Conservation (phyloP, 768 basidiomycete genomes). For the Kwoniella sp. region DNA sequence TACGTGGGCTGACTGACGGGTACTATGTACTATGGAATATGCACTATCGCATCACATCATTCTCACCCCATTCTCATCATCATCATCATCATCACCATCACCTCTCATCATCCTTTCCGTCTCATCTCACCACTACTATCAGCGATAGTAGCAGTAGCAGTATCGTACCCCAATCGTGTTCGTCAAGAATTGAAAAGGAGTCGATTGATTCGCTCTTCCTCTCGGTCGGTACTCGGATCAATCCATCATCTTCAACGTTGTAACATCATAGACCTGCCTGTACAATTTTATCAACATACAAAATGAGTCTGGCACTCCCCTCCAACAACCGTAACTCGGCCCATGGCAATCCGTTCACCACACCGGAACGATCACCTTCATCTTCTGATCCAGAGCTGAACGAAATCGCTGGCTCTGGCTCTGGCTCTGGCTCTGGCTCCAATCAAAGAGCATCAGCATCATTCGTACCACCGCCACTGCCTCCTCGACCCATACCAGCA, state of each 20-base stretch:
- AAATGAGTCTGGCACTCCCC: constrained; percentile 21
- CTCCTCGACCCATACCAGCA: constrained; percentile 15
- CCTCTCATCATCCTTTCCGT: neutral
- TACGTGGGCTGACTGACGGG: too few species aligned
- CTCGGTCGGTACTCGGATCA: neutral
- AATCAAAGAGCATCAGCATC: neutral
- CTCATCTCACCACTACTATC: neutral
- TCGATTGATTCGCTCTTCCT: constrained; percentile 1
- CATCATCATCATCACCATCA: neutral
- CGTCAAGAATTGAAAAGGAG: neutral
- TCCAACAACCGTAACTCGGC: constrained; percentile 4
- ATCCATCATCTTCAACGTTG: neutral
- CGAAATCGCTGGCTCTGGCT: neutral
- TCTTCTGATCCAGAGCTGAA: constrained; percentile 7
- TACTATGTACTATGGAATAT: too few species aligned
- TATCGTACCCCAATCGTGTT: too few species aligned
- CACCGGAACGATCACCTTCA: constrained; percentile 9
- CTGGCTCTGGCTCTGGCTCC: neutral
- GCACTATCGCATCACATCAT: neutral
- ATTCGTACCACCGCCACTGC: constrained; percentile 21
- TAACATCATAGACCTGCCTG: neutral
- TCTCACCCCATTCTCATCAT: too few species aligned
- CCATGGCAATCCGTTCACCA: constrained; percentile 9
- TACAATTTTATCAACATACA: too few species aligned
- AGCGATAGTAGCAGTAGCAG: too few species aligned